A percentile compares a stretch with the other conserved stretches of the same genome.
phyloP scores from a whole-genome alignment of 2,329 filamentous ascomycete species.

The Aspergillus glaucus region DNA sequence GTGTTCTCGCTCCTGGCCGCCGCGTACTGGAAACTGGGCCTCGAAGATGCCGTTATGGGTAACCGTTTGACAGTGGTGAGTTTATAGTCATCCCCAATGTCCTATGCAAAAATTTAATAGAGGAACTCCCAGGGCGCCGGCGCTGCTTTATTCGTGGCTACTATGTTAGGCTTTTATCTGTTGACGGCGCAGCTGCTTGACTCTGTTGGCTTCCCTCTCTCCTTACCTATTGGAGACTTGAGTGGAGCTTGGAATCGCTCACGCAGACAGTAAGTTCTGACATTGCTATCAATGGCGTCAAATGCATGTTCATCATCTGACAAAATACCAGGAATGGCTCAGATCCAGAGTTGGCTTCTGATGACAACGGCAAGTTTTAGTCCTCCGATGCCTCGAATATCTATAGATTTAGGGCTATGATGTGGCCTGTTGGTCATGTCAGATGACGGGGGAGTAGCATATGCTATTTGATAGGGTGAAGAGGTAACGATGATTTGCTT shows the following conservation, averaged over 20 bases:
- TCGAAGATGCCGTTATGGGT: conserved; percentile 3
- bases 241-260: conserved; percentile 2
- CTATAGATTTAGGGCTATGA: too few species aligned
- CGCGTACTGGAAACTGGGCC: conserved; percentile 7
- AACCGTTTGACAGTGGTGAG: conserved; percentile 8
- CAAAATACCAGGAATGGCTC: too few species aligned
- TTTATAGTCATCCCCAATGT: background rate
- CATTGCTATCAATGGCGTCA: background rate
- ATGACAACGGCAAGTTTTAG: too few species aligned
- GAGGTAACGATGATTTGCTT: too few species aligned
- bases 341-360: too few species aligned
- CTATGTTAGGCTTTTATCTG: conserved; percentile 8
- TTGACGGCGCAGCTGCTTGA: conserved; percentile 8
- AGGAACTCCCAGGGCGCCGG: conserved; percentile 3
- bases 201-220: conserved; percentile 8
- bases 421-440: too few species aligned
- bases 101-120: background rate
- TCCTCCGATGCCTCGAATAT: too few species aligned
- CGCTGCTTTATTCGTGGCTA: conserved; percentile 8
- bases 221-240: conserved; percentile 8
- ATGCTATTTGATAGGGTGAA: too few species aligned
- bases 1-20: conserved; percentile 7
- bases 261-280: conserved; percentile 1
- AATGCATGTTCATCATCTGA: too few species aligned
- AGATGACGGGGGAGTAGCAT: too few species aligned